Evolutionary conservation across 768 basidiomycete genomes (phyloP).

Genomic region (Tulasnella sp.): DNA sequence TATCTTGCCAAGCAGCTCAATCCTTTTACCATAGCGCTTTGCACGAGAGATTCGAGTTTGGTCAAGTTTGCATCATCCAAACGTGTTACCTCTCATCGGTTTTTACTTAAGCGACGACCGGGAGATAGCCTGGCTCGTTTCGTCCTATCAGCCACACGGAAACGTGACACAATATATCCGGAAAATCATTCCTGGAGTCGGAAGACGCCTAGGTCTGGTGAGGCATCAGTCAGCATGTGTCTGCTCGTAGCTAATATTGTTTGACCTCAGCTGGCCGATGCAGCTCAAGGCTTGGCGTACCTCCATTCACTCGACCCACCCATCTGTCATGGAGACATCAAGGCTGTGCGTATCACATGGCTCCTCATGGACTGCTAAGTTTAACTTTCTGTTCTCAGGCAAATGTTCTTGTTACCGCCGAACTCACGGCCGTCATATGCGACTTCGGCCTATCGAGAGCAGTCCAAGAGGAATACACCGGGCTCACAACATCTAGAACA

Average conservation of each 20-base stretch:
- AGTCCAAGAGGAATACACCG: neutral
- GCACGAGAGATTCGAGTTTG: constrained; percentile 23
- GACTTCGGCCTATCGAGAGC: constrained; percentile 2
- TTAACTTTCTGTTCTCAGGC: neutral
- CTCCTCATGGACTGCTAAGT: neutral
- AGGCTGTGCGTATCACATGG: neutral
- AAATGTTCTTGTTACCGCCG: neutral
- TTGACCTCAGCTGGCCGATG: neutral
- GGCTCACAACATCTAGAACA: constrained; percentile 3
- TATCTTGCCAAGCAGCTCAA: neutral
- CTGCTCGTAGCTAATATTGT: neutral
- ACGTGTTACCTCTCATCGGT: constrained; percentile 7
- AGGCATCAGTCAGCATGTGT: neutral
- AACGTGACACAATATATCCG: constrained; percentile 8
- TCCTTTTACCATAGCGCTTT: neutral
- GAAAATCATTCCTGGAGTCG: neutral
- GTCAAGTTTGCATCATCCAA: constrained; percentile 17
- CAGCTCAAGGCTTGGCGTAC: neutral
- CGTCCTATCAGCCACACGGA: constrained; percentile 1
- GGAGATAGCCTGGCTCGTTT: constrained; percentile 8
- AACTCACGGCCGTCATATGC: neutral
- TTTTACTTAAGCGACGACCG: constrained; percentile 14
- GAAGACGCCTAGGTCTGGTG: neutral
- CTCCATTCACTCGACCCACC: constrained; percentile 18
- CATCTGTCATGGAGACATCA: constrained; percentile 21